Evolutionary conservation across 352 stramenopile genomes (phyloP), one percentile per base, ranked within the genome.

Genomic region (Globisporangium spiculum): DNA sequence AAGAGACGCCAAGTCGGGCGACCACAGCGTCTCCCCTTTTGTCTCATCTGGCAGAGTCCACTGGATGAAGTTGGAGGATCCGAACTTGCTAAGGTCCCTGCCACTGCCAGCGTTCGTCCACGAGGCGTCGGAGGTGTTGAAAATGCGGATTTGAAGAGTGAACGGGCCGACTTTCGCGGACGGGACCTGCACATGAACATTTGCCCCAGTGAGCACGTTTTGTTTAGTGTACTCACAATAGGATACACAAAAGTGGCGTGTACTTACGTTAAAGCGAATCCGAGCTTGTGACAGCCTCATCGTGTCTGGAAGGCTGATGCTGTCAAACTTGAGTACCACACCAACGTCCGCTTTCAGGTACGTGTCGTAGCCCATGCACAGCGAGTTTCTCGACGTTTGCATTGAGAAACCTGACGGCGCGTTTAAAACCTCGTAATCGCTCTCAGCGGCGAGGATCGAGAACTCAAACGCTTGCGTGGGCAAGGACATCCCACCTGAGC

Each of bases 141-240:
- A 16, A 3, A 75, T 58, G 52, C 75, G 74, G 48, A 89, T 73
- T 65, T 81, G 61, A 0, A 89, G 56, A 4, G 46, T 50, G 56
- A 87, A 83, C 0, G 81, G 81, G 9, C 81, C 81, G 30, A 84
- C 68, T 60, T 74, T 71, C 27, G 73, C 74, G 3, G 78, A 78
- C 7, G 81, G 75, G 27, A 67, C 52, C 63, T 67, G 32, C 16
- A 6, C 55, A 38, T 65, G 3, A 38, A n/a, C 22, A 38, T 22
- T 8, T 14, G 2, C 9, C 12, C 18, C 20, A 50, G 60, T 22
- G n/a, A 14, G 53, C 3, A 22, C 14, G 4, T 9, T 53, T 26
- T n/a, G 4, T 10, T 58, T 20, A 57, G 50, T 9, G 10, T 18
- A 66, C 27, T 58, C 1, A 26, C 8, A 34, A 8, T n/a, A 32